phyloP scores from a whole-genome alignment of 148 eudicot species.

The Silene latifolia region DNA sequence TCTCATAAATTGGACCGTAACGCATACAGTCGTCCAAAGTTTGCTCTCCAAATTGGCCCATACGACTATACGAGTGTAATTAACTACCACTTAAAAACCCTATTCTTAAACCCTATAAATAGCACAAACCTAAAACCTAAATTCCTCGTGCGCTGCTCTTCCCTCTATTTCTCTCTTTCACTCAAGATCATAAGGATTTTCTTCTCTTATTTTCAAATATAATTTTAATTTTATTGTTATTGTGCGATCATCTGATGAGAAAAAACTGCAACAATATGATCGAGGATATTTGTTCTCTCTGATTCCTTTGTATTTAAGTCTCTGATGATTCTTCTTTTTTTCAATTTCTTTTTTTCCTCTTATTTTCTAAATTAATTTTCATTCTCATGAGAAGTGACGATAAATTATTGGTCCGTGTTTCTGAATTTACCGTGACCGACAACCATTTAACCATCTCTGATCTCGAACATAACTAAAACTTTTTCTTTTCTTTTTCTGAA shows the following conservation, averaged over 20 bases:
- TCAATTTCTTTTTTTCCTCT: not conserved
- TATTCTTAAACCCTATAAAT: too few species aligned
- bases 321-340: slow-evolving; percentile 48
- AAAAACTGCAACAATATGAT: slow-evolving; percentile 67
- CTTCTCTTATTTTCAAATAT: too few species aligned
- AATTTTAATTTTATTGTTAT: too few species aligned
- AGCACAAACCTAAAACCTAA: too few species aligned
- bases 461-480: slow-evolving; percentile 15
- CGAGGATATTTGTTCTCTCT: slow-evolving; percentile 20
- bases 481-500: not conserved
- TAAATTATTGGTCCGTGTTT: slow-evolving; percentile 65
- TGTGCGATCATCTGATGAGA: slow-evolving; percentile 47
- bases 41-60: too few species aligned
- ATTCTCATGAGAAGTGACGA: slow-evolving; percentile 46
- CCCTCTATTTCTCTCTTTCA: too few species aligned
- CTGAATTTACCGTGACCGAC: slow-evolving; percentile 56
- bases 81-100: too few species aligned
- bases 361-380: not conserved
- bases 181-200: too few species aligned
- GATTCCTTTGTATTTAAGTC: slow-evolving; percentile 72
- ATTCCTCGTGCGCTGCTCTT: too few species aligned
- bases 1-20: too few species aligned
- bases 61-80: too few species aligned
- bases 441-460: slow-evolving; percentile 47
- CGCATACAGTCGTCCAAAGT: too few species aligned